These are phyloP conservation scores for Cordyceps militaris DNA, from an alignment of 2,329 filamentous ascomycete genomes.

Conservation along the genomic window DNA sequence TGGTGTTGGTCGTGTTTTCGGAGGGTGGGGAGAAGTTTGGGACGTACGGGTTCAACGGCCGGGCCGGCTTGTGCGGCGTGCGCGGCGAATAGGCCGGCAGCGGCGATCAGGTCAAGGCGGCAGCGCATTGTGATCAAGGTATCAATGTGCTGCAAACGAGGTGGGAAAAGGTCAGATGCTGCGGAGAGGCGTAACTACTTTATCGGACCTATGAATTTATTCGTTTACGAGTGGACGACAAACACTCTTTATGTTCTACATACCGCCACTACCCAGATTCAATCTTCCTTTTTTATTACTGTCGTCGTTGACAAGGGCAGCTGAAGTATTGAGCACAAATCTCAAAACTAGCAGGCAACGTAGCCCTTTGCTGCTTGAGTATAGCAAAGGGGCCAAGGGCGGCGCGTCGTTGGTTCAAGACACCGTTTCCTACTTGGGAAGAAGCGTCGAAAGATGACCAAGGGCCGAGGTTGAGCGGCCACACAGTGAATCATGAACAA, in stretches of 20 bases:
- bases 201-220: too few species aligned
- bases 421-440: neutral
- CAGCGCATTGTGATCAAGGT: neutral
- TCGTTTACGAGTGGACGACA: neutral
- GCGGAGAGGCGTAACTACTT: too few species aligned
- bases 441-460: neutral
- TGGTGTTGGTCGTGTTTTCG: too few species aligned
- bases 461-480: neutral
- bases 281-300: neutral
- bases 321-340: neutral
- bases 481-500: neutral
- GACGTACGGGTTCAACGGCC: neutral
- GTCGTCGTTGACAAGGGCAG: neutral
- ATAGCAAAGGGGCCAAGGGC: neutral
- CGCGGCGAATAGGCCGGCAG: constrained; percentile 1
- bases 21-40: too few species aligned
- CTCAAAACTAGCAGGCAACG: neutral
- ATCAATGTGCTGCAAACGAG: neutral
- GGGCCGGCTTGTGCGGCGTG: neutral
- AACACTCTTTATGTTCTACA: neutral
- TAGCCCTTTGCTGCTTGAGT: neutral
- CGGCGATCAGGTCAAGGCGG: neutral
- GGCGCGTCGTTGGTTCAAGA: neutral
- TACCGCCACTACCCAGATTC: too few species aligned
- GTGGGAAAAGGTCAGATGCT: too few species aligned